Evolutionary conservation across 2,329 filamentous ascomycete species (phyloP).

Genomic region (Alternaria sp.): DNA sequence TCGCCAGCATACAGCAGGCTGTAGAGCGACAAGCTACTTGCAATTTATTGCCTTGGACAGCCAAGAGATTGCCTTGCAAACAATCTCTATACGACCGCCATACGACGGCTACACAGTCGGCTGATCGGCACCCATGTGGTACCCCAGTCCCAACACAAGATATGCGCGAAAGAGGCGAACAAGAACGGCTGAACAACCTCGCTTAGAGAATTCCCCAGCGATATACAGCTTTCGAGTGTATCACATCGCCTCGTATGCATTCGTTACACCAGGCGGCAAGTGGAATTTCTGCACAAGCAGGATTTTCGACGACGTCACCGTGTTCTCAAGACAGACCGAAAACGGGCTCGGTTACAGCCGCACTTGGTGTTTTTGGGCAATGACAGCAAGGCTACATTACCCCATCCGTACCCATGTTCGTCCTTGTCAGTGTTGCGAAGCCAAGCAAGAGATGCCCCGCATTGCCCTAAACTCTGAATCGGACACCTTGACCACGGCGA

Average conservation of each 20-base stretch:
- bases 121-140: neutral
- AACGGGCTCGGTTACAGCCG: neutral
- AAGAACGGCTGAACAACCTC: neutral
- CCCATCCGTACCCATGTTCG: neutral
- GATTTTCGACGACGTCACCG: slow-evolving; percentile 4
- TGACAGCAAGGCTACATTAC: slow-evolving; percentile 2
- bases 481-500: neutral
- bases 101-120: neutral
- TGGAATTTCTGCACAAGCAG: slow-evolving; percentile 1
- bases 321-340: slow-evolving; percentile 2
- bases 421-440: neutral
- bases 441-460: neutral
- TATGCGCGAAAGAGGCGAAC: neutral
- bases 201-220: neutral
- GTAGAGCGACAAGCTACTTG: neutral
- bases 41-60: neutral
- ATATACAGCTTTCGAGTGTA: neutral
- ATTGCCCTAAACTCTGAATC: neutral
- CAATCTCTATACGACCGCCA: neutral
- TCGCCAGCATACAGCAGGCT: neutral
- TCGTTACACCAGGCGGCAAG: neutral
- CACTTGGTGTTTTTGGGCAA: neutral
- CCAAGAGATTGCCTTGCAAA: neutral
- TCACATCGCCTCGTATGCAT: neutral
- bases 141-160: neutral